Evolutionary conservation across 768 basidiomycete genomes (phyloP).

Genomic region (Glaciozyma antarctica): DNA sequence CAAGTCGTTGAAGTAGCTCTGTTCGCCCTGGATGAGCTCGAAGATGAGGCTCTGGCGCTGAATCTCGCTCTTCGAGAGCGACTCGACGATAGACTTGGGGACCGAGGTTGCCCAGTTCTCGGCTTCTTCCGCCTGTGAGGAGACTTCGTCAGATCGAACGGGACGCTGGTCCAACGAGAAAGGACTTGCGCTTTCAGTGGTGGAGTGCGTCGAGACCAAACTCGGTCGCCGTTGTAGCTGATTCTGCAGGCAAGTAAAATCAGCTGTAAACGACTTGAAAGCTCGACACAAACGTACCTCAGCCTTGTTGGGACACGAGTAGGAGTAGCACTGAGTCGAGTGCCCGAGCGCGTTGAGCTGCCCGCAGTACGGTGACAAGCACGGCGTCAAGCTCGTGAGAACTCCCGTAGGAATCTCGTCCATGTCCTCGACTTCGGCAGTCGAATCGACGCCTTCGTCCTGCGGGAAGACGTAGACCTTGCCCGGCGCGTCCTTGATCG

Average conservation of each 20-base stretch:
- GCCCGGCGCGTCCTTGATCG: constrained; percentile 47
- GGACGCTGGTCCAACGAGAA: background rate
- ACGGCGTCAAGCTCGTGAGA: constrained; percentile 76
- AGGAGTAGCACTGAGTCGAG: constrained; percentile 6
- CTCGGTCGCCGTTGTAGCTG: constrained; percentile 24
- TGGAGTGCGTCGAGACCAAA: constrained; percentile 15
- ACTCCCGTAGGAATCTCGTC: constrained; percentile 75
- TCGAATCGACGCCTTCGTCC: constrained; percentile 42
- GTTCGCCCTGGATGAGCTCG: constrained; percentile 77
- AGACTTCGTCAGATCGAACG: constrained; percentile 22
- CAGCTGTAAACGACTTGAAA: background rate
- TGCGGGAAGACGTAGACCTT: constrained; percentile 90
- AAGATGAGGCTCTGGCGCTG: constrained; percentile 53
- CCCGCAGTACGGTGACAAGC: constrained; percentile 56
- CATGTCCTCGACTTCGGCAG: constrained; percentile 28
- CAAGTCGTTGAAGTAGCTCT: constrained; percentile 79
- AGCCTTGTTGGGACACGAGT: constrained; percentile 15
- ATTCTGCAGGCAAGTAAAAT: background rate
- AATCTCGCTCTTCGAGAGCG: constrained; percentile 66
- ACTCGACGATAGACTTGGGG: constrained; percentile 57
- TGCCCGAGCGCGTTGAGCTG: constrained; percentile 1
- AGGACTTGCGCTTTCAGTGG: constrained; percentile 8
- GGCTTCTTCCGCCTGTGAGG: constrained; percentile 36
- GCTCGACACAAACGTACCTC: background rate
- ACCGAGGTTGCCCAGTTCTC: constrained; percentile 72